A percentile compares a stretch with the other conserved stretches of the same genome.
Evolutionary conservation across 495 filamentous ascomycete genomes (phyloP).

Genomic region (Ramalina intermedia): DNA sequence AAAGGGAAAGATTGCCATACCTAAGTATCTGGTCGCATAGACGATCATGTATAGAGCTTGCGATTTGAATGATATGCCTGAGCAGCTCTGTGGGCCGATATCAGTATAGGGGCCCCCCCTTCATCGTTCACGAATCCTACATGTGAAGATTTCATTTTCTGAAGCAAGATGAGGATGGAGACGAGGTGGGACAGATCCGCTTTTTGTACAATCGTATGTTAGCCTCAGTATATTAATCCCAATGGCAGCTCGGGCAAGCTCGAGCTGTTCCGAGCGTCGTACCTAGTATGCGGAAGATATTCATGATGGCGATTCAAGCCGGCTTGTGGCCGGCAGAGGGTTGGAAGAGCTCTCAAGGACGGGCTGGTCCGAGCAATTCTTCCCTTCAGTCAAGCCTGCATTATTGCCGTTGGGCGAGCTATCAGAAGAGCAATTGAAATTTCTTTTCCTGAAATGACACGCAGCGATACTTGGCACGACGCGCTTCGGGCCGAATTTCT

Average conservation of each 20-base stretch:
- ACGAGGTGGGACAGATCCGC: conserved; percentile 89
- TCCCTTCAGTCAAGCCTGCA: background rate
- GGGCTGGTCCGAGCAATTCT: no score
- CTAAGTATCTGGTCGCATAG: conserved; percentile 84
- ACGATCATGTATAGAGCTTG: conserved; percentile 88
- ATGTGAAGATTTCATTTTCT: conserved; percentile 86
- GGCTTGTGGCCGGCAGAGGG: background rate
- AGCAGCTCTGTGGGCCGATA: conserved; percentile 54
- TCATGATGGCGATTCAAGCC: conserved; percentile 42
- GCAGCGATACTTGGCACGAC: conserved; percentile 12
- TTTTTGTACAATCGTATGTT: conserved; percentile 23
- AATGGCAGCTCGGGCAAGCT: background rate
- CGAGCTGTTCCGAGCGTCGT: conserved; percentile 6
- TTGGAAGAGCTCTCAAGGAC: background rate
- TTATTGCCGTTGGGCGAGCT: background rate
- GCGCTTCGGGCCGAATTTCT: no score
- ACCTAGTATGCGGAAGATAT: conserved; percentile 82
- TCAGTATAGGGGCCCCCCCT: background rate
- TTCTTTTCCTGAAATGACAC: background rate
- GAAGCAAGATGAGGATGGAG: conserved; percentile 85
- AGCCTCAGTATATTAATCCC: background rate
- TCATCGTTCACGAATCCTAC: conserved; percentile 29
- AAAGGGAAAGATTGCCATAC: conserved; percentile 26
- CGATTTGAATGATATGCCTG: conserved; percentile 95
- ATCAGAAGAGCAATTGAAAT: background rate